Conservation (phyloP, 176 grass and related monocot species). For the Musa beccarii region DNA sequence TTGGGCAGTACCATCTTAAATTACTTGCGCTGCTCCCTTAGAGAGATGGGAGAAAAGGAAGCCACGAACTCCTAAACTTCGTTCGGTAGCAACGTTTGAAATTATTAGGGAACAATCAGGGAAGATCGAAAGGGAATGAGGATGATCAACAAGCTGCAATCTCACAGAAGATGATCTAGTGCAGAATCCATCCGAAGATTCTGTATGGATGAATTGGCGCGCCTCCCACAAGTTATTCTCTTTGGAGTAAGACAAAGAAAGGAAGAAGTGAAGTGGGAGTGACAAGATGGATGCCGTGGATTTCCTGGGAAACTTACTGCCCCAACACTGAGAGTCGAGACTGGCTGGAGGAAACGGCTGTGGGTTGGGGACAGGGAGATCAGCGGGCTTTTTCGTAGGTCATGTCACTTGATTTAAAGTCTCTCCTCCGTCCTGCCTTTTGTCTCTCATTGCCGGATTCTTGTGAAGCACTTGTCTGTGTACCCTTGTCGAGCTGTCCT, state of each 20-base stretch:
- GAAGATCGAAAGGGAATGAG: neutral
- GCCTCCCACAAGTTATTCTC: neutral
- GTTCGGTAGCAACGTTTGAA: neutral
- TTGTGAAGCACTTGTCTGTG: conserved; percentile 4
- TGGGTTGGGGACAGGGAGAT: neutral
- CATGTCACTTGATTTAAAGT: conserved; percentile 9
- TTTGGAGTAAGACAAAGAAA: neutral
- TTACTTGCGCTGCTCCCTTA: no score
- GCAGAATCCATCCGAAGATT: no score
- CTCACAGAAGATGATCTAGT: no score
- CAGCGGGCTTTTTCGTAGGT: neutral
- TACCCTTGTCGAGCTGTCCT: no score
- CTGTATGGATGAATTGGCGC: neutral
- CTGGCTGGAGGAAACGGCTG: neutral
- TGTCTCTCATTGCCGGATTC: neutral
- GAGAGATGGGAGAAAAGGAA: no score
- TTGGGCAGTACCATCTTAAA: neutral
- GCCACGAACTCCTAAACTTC: no score
- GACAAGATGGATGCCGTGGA: neutral
- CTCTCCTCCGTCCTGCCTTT: conserved; percentile 3
- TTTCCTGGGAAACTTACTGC: conserved; percentile 10
- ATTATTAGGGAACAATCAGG: neutral
- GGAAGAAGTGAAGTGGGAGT: neutral
- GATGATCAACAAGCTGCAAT: neutral
- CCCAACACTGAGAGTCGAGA: conserved; percentile 2